Conservation (phyloP, 805 yeast genomes). For the Ogataea wickerhamii region DNA sequence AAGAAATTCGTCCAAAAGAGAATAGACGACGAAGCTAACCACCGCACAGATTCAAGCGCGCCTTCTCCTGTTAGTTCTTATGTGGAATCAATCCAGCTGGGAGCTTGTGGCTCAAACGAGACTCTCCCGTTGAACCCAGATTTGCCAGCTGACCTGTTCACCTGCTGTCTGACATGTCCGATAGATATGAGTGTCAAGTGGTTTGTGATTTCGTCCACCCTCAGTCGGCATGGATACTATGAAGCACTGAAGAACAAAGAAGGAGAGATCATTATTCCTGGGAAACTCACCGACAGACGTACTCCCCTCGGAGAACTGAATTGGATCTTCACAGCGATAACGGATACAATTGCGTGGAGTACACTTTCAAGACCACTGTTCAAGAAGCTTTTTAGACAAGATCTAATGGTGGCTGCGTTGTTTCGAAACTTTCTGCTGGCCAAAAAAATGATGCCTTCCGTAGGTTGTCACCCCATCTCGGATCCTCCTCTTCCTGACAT, state of each 20-base stretch:
- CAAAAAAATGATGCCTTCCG: slow-evolving; percentile 87
- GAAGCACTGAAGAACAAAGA: slow-evolving; percentile 44
- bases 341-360: slow-evolving; percentile 98
- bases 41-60: slow-evolving; percentile 44
- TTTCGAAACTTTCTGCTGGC: slow-evolving; percentile 92
- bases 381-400: slow-evolving; percentile 89
- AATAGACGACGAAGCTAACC: slow-evolving; percentile 77
- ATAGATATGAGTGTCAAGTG: slow-evolving; percentile 90
- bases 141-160: slow-evolving; percentile 91
- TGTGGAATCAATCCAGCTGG: slow-evolving; percentile 86
- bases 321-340: slow-evolving; percentile 97
- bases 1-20: slow-evolving; percentile 86
- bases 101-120: slow-evolving; percentile 88
- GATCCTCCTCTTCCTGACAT: slow-evolving; percentile 90
- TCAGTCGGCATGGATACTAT: slow-evolving; percentile 48
- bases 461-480: slow-evolving; percentile 90
- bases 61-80: slow-evolving; percentile 67
- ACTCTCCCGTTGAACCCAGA: slow-evolving; percentile 89
- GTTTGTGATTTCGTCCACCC: slow-evolving; percentile 82
- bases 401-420: slow-evolving; percentile 92
- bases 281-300: slow-evolving; percentile 84
- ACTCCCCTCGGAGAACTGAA: slow-evolving; percentile 95
- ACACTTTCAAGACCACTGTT: slow-evolving; percentile 82
- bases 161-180: slow-evolving; percentile 93
- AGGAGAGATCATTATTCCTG: slow-evolving; percentile 74